phyloP scores from a whole-genome alignment of 2,329 filamentous ascomycete species.

The Paracoccidioides brasiliensis region DNA sequence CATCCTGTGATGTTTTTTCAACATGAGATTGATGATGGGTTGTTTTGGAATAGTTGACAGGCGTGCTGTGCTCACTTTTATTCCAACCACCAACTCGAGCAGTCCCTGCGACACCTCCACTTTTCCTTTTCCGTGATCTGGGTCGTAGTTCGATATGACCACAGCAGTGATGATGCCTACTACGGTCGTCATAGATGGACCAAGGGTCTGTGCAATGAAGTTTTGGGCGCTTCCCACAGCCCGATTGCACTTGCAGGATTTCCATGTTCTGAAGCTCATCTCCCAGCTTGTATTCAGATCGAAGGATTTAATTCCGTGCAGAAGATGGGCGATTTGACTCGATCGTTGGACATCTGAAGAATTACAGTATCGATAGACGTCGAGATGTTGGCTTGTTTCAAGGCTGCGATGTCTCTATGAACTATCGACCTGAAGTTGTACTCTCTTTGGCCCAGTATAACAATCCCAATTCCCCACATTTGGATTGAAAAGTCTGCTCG shows the following conservation, averaged over 20 bases:
- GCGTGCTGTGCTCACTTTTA: background rate
- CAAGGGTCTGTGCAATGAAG: background rate
- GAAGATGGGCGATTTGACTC: background rate
- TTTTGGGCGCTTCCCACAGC: background rate
- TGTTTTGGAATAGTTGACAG: background rate
- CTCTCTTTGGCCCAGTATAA: background rate
- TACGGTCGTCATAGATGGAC: background rate
- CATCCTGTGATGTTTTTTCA: background rate
- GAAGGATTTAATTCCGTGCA: no score
- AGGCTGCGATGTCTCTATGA: background rate
- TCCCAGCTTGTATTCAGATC: background rate
- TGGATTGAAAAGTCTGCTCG: background rate
- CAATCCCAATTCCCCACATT: background rate
- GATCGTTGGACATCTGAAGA: background rate
- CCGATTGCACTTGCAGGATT: background rate
- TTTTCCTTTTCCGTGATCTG: background rate
- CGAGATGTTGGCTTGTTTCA: background rate
- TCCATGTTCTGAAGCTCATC: background rate
- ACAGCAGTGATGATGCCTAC: background rate
- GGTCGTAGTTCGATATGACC: background rate
- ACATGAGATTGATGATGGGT: background rate
- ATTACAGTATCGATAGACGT: no score
- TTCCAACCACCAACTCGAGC: background rate
- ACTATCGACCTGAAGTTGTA: background rate
- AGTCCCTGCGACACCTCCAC: background rate